These are phyloP conservation scores for Dysphania ambrosioides DNA, from an alignment of 148 eudicot species.

Conservation along the genomic window DNA sequence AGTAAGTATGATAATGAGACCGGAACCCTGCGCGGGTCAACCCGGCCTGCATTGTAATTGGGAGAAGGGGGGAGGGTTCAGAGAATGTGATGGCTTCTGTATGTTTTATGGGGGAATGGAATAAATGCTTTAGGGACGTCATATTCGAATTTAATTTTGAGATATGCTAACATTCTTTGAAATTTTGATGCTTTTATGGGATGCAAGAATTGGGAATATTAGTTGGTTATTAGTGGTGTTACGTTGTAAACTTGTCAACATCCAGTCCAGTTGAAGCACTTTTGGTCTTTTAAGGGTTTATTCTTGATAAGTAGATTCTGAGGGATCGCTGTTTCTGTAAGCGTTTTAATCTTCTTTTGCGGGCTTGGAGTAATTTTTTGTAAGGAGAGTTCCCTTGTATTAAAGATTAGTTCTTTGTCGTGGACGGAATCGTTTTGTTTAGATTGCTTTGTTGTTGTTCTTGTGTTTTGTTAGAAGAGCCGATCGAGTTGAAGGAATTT, in stretches of 20 bases:
- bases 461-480: neutral
- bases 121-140: neutral
- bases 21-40: no score
- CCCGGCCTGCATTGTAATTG: neutral
- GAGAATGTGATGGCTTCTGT: no score
- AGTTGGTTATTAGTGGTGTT: conserved; percentile 12
- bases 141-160: neutral
- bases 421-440: neutral
- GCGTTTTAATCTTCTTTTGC: neutral
- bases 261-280: neutral
- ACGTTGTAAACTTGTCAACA: neutral
- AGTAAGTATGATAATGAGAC: no score
- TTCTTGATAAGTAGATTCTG: conserved; percentile 20
- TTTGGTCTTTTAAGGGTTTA: neutral
- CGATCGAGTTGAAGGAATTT: no score
- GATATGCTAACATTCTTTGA: conserved; percentile 14
- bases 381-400: neutral
- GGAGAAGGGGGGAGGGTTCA: no score
- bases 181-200: conserved; percentile 12
- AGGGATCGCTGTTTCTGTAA: neutral
- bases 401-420: neutral
- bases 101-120: no score
- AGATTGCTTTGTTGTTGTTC: neutral
- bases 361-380: neutral
- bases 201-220: neutral